Evolutionary conservation across 2,329 filamentous ascomycete genomes (phyloP), one percentile per base, ranked within the genome.

Genomic region (Fusarium nodosum): DNA sequence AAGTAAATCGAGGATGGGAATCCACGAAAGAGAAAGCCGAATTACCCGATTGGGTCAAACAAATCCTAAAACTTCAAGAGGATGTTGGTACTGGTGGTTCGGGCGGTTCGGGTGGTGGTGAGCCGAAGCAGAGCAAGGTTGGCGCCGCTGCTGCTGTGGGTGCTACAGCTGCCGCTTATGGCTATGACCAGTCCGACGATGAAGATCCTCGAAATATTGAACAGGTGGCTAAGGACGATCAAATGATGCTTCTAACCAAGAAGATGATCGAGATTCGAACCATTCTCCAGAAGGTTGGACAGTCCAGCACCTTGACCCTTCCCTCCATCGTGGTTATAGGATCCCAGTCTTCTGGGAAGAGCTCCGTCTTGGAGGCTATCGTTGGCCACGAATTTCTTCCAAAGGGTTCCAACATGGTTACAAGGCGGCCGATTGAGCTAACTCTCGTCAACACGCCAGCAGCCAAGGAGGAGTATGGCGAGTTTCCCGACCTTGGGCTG

Each of bases 241-340:
- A 99, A 80, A 99, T 99, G 95, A 99, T 99, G 96, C 86, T 97
- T 72, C 84, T 99, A 76, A 99, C 97, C 3, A 95, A 96, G 83
- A 98, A 98, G 82, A 99, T 99, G 96, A 99, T 99, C 76, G 96
- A 99, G 83, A 98, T 99, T 60, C 87, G 97, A 72, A 94, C 91
- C 72, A 93, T 99, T 59, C 85, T 99, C 26, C 92, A 97, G 76
- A 93, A 91, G 28, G 92, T 99, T 47, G 97, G 94, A 34, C 95
- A 99, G 82, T 97, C 94, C 1, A 93, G 91, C 69, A 89, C 93
- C 5, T 83, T 99, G 68, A 95, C 92, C 2, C 83, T 99, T 24
- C 96, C 96, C 0, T 98, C 97, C 0, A 99, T 99, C 60, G 96
- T 99, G n/a, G 96, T 99, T 38, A 97, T 99, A 73, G 96, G 96